Conservation (phyloP, 305 asterid genomes). For the Withania somnifera region DNA sequence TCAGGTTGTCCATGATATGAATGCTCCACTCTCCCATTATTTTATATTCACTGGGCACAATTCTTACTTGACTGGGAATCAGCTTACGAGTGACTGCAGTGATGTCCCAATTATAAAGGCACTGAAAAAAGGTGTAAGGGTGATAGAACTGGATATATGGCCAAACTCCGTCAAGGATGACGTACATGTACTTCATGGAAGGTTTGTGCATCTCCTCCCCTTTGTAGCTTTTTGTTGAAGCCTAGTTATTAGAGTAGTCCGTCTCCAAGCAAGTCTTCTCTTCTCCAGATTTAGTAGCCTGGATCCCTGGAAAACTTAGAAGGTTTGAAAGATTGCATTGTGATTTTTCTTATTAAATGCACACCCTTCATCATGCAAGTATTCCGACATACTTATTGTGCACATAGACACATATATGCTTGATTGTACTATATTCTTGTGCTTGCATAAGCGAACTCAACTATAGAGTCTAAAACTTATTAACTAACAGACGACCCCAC, state of each 20-base stretch:
- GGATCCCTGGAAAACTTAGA: background rate
- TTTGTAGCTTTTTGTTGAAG: background rate
- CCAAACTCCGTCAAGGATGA: conserved; percentile 73
- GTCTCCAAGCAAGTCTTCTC: background rate
- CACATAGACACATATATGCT: background rate
- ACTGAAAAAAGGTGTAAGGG: conserved; percentile 74
- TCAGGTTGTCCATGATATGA: conserved; percentile 83
- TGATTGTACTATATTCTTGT: background rate
- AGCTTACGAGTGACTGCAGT: conserved; percentile 85
- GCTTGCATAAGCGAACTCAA: background rate
- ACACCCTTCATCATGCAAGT: background rate
- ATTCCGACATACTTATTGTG: background rate
- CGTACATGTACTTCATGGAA: conserved; percentile 81
- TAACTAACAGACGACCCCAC: background rate
- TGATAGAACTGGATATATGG: conserved; percentile 86
- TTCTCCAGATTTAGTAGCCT: background rate
- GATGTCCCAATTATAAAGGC: conserved; percentile 79
- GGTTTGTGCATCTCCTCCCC: conserved; percentile 18
- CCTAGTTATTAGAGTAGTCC: background rate
- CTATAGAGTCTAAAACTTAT: background rate
- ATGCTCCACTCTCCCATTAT: conserved; percentile 69
- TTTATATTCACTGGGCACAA: conserved; percentile 81
- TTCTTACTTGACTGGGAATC: conserved; percentile 90
- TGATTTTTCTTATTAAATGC: background rate
- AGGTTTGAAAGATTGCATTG: background rate